Base-by-base conservation (phyloP, 441 rosid genomes). In the Populus hybrid region DNA sequence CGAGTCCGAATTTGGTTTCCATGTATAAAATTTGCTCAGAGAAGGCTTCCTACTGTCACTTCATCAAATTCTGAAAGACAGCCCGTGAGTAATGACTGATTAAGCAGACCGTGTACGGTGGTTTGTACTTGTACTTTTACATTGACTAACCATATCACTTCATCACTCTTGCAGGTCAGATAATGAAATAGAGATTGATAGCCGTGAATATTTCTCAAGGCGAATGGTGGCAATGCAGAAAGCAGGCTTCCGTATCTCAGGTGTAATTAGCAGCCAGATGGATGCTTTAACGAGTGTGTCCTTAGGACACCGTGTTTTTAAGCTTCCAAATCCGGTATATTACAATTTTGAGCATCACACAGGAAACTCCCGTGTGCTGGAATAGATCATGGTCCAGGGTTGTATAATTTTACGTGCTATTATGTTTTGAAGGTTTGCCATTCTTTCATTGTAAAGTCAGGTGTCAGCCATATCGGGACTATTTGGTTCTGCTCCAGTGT, bases 241-340 rank as follows among this genome's bases (percentile, higher is more conserved):
- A 76, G 73, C 76, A 50, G 90, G 87, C 11, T 82, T 83, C 67
- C 88, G 86, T 6, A 72, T 92, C 20, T 14, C 81, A 10, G 88
- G 93, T 54, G 83, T 87, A 35, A 89, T 93, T 73, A 87, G 94
- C 80, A 84, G 87, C 83, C 87, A 79, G 74, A 83, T 95, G 89
- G 98, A 92, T 85, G 92, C 90, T 80, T 78, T 92, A 73, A 85
- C 84, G 2, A 88, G 88, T 23, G 79, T 76, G 26, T 81, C 75
- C 74, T 40, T 69, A 69, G 90, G 90, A 54, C 81, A 79, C 70
- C 88, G 76, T 6, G 77, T 87, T 65, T 89, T 95, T 67, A 92
- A 92, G 86, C 82, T 95, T 87, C 99, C 96, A 36, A 90, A 84
- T 68, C 91, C 89, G 21, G 23, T 72, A 0, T 86, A 80, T 75